Percentiles rank a stretch among this genome's conserved stretches.
phyloP scores from a whole-genome alignment of 2,329 filamentous ascomycete genomes.

The Alternaria sp. region DNA sequence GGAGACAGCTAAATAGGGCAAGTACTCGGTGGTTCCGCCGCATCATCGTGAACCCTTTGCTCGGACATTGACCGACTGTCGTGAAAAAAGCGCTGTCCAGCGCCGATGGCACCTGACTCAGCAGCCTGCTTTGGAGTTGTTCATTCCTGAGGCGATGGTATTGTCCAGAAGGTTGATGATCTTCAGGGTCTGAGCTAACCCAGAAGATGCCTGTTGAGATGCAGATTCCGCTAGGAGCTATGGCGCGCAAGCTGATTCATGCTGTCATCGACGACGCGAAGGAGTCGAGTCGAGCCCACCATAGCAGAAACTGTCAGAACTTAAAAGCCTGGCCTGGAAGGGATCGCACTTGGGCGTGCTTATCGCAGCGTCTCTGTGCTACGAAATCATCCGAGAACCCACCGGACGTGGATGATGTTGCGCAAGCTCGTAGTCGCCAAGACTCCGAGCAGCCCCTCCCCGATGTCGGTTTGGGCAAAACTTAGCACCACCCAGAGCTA shows the following conservation, averaged over 20 bases:
- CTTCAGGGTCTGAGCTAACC: constrained; percentile 16
- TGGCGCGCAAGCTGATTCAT: constrained; percentile 10
- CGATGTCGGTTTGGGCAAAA: neutral
- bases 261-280: neutral
- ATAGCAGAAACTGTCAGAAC: neutral
- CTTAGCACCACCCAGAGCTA: neutral
- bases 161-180: constrained; percentile 11
- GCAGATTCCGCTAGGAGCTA: constrained; percentile 2
- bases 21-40: constrained; percentile 28
- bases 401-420: neutral
- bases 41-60: constrained; percentile 2
- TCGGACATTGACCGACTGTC: constrained; percentile 12
- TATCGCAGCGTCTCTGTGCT: neutral
- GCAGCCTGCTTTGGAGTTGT: neutral
- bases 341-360: neutral
- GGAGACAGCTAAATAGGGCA: constrained; percentile 25
- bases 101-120: neutral
- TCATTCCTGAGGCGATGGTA: neutral
- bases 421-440: neutral
- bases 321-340: neutral
- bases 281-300: neutral
- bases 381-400: neutral
- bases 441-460: neutral
- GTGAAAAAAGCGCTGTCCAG: neutral
- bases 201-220: constrained; percentile 5